phyloP scores from a whole-genome alignment of 2,329 filamentous ascomycete species.

The Eutypa lata region DNA sequence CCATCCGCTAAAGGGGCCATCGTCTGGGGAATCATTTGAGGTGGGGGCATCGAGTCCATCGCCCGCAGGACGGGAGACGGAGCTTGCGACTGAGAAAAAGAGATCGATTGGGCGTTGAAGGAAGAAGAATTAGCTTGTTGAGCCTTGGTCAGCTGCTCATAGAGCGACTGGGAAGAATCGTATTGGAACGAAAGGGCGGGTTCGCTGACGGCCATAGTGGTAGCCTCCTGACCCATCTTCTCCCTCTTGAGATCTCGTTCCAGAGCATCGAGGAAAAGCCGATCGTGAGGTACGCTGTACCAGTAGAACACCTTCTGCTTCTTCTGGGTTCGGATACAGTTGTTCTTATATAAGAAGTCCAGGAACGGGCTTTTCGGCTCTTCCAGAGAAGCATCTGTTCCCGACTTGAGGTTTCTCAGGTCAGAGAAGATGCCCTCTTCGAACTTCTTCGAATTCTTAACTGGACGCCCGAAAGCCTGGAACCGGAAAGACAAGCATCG shows the following conservation, averaged over 20 bases:
- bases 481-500: constrained; percentile 97
- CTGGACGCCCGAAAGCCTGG: constrained; percentile 94
- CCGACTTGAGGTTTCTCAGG: constrained; percentile 94
- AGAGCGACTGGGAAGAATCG: constrained; percentile 97
- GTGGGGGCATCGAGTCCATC: constrained; percentile 91
- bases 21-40: constrained; percentile 67
- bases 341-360: constrained; percentile 99
- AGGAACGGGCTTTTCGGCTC: constrained; percentile 98
- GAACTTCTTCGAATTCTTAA: constrained; percentile 99
- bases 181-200: constrained; percentile 98
- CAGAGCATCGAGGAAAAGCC: constrained; percentile 93
- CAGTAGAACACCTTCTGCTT: constrained; percentile 99
- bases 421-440: constrained; percentile 99
- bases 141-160: constrained; percentile 98
- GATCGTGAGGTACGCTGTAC: constrained; percentile 98
- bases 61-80: constrained; percentile 86
- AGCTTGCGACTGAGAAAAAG: constrained; percentile 72
- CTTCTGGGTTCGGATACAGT: constrained; percentile 99
- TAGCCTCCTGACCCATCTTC: constrained; percentile 99
- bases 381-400: constrained; percentile 95
- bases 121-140: constrained; percentile 98
- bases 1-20: constrained; percentile 58
- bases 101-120: constrained; percentile 74
- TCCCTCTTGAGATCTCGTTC: constrained; percentile 97
- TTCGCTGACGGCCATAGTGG: constrained; percentile 90